Percentiles rank a stretch among this genome's conserved stretches.
phyloP scores from a whole-genome alignment of 2,329 filamentous ascomycete genomes.

The Diaporthe longicolla region DNA sequence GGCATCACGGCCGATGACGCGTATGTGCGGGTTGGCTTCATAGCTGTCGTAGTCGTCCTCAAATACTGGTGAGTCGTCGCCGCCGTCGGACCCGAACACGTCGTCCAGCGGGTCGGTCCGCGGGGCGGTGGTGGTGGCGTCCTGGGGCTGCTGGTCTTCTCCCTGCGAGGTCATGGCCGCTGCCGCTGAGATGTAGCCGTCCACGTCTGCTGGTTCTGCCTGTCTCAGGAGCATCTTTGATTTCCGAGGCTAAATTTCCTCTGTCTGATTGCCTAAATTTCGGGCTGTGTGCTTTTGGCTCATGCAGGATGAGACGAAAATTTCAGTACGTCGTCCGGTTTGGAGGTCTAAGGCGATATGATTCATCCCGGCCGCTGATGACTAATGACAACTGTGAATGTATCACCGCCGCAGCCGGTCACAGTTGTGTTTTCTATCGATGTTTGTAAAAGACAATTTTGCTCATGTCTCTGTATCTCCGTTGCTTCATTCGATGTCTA shows the following conservation, averaged over 20 bases:
- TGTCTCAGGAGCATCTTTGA: constrained; percentile 42
- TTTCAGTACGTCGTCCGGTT: background rate
- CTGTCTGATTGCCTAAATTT: background rate
- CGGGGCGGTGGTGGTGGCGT: background rate
- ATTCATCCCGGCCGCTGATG: background rate
- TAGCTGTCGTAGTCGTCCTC: background rate
- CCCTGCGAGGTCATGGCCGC: constrained; percentile 1
- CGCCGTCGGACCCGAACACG: constrained; percentile 40
- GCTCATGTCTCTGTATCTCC: background rate
- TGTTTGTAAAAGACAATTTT: too few species aligned
- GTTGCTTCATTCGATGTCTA: fast-evolving
- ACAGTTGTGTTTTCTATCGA: background rate
- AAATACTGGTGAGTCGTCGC: background rate
- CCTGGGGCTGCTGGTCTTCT: background rate
- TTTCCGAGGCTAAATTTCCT: background rate
- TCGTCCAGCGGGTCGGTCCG: constrained; percentile 40
- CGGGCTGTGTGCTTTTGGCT: background rate
- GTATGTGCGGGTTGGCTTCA: background rate
- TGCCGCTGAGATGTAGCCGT: constrained; percentile 32
- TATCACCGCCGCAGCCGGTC: background rate
- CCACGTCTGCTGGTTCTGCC: constrained; percentile 41
- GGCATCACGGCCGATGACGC: background rate
- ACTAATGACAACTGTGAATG: constrained; percentile 1
- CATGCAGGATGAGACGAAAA: background rate
- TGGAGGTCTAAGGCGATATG: background rate